Evolutionary conservation across 1,284 basidiomycete species (phyloP).

Genomic region (Tranzscheliella williamsii): DNA sequence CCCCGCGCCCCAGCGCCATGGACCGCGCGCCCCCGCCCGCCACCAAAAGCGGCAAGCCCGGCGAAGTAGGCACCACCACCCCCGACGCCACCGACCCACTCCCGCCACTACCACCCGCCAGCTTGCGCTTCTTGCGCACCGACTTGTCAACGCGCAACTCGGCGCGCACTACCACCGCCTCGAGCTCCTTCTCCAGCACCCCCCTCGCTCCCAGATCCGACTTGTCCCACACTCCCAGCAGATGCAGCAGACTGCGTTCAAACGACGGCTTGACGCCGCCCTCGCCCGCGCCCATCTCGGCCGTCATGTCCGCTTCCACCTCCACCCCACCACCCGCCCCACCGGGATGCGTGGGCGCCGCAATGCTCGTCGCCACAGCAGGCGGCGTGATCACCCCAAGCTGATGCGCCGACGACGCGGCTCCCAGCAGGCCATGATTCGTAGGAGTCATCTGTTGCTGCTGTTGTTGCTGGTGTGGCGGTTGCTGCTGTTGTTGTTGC

Average conservation of each 20-base stretch:
- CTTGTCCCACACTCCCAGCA: constrained; percentile 21
- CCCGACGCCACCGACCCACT: no score
- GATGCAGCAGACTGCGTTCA: constrained; percentile 23
- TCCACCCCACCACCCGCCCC: no score
- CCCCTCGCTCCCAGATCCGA: constrained; percentile 9
- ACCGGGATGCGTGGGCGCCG: no score
- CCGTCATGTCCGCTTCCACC: no score
- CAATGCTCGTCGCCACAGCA: no score
- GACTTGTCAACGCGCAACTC: constrained; percentile 7
- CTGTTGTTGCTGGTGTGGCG: constrained; percentile 3
- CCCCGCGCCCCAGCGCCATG: background rate
- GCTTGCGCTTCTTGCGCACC: constrained; percentile 3
- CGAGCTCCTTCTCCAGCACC: constrained; percentile 23
- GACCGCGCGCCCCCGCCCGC: background rate
- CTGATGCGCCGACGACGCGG: constrained; percentile 14
- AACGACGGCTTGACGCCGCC: constrained; percentile 22
- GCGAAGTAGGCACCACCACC: no score
- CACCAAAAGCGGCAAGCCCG: background rate
- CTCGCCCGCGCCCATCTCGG: no score
- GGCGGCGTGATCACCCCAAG: no score
- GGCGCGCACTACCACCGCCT: constrained; percentile 8
- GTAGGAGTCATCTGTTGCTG: constrained; percentile 1
- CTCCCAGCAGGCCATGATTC: constrained; percentile 10
- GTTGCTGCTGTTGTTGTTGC: constrained; percentile 2
- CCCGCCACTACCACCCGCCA: no score